Percentiles rank a stretch among this genome's conserved stretches.
Evolutionary conservation across 306 rosid genomes (phyloP).

Genomic region (Medicago arabica): DNA sequence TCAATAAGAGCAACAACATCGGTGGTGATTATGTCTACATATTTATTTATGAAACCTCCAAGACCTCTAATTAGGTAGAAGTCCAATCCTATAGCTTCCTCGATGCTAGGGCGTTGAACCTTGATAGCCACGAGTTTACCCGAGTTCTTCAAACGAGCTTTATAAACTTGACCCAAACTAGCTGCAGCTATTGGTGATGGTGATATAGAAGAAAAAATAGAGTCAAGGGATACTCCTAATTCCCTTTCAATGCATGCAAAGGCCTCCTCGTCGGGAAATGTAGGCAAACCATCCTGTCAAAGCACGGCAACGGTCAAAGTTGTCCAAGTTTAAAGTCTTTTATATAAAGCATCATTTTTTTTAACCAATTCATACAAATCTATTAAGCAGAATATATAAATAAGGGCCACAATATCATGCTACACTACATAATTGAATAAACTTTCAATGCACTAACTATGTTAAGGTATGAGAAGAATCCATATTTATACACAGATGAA

Average conservation of each 20-base stretch:
- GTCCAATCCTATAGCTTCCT: conserved; percentile 91
- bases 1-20: conserved; percentile 89
- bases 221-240: conserved; percentile 66
- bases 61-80: conserved; percentile 81
- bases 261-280: conserved; percentile 88
- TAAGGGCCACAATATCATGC: conserved; percentile 31
- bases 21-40: conserved; percentile 73
- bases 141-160: conserved; percentile 71
- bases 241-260: conserved; percentile 84
- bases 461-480: too few relatives aligned
- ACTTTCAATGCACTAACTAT: too few relatives aligned
- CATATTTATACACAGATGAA: conserved; percentile 11
- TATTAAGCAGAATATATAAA: conserved; percentile 3
- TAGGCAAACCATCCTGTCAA: conserved; percentile 84
- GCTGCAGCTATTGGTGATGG: conserved; percentile 91
- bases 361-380: background rate
- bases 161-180: conserved; percentile 93
- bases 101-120: conserved; percentile 91
- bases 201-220: conserved; percentile 74
- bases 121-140: conserved; percentile 79
- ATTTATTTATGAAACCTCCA: conserved; percentile 77
- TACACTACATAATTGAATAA: conserved; percentile 7
- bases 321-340: conserved; percentile 26
- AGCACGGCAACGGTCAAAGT: conserved; percentile 5
- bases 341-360: conserved; percentile 11